Base-by-base conservation (phyloP, 352 stramenopile genomes). In the Phytopythium helicoides region DNA sequence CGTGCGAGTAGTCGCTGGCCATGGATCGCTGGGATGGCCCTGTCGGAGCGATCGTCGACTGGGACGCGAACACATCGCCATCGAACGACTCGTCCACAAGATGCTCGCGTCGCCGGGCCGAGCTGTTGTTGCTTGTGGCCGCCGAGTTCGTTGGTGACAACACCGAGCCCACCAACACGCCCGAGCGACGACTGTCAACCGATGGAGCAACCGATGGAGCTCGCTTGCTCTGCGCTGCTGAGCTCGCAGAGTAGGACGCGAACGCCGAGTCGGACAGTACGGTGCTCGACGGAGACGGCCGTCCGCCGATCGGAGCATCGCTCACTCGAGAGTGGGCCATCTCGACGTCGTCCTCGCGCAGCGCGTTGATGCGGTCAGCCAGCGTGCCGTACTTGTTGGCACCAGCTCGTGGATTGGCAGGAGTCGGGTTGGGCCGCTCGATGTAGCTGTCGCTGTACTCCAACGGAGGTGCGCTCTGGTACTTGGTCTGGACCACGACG, bases 311-410 rank as follows among this genome's bases (percentile, higher is more conserved):
- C 8, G 64, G 61, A 23, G 56, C 57, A 9, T 68, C 46, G 47
- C 74, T 86, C 28, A 81, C 73, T n/a, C 74, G 70, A 4, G 64
- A 74, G 58, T 81, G 65, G 34, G 76, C 65, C 51, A 83, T 81
- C 28, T 76, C 63, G 14, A 72, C 62, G 3, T 54, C 61, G 23
- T 73, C 69, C 37, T 84, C 73, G 14, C 79, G 61, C 25, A 89
- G 56, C 10, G 73, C 79, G 31, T 87, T 72, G 36, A 89, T 89
- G 16, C 76, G 72, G 41, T 82, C 68, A 19, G 79, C 76, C 34
- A 89, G 63, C 25, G 79, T 87, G 12, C 26, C 52, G 36, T 44
- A 53, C 35, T 22, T 40, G 51, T 53, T 69, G n/a, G 60, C 44
- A 5, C 10, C 41, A 12, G 33, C 5, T 31, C 19, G 19, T 19